phyloP scores from a whole-genome alignment of 2,329 filamentous ascomycete genomes.

The Ophiosphaerella korrae region DNA sequence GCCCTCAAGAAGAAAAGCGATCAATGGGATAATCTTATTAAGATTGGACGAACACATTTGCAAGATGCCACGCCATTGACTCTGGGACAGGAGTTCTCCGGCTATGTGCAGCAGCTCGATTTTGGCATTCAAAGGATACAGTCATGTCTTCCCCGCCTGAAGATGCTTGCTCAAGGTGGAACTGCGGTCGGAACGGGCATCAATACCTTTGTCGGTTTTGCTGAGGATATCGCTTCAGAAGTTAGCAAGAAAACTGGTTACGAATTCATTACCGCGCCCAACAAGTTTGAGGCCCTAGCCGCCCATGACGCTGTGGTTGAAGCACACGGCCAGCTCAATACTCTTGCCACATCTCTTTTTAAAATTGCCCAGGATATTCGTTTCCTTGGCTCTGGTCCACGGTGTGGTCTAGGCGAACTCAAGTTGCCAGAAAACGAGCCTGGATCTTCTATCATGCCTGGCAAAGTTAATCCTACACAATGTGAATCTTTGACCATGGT shows the following conservation, averaged over 20 bases:
- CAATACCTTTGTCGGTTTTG: conserved; percentile 97
- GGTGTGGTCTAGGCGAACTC: conserved; percentile 93
- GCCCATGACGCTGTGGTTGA: conserved; percentile 96
- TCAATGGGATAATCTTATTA: conserved; percentile 93
- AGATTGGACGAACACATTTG: conserved; percentile 96
- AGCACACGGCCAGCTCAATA: conserved; percentile 92
- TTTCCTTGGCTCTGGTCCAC: conserved; percentile 93
- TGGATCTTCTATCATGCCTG: conserved; percentile 97
- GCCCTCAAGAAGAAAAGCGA: conserved; percentile 88
- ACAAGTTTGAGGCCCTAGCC: conserved; percentile 98
- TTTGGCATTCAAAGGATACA: conserved; percentile 87
- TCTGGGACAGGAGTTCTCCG: conserved; percentile 95
- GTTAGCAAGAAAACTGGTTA: conserved; percentile 91
- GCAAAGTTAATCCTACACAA: conserved; percentile 99
- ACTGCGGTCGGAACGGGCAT: conserved; percentile 96
- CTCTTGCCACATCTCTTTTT: conserved; percentile 85
- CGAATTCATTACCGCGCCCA: conserved; percentile 93
- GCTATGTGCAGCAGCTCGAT: conserved; percentile 93
- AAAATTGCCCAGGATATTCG: conserved; percentile 99
- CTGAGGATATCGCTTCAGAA: conserved; percentile 88
- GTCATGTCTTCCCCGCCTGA: conserved; percentile 79
- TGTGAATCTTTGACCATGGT: conserved; percentile 98
- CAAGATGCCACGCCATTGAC: conserved; percentile 97
- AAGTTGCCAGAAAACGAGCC: conserved; percentile 97
- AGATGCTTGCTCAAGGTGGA: conserved; percentile 89